Percentiles rank a stretch among this genome's conserved stretches.
Conservation (phyloP, 768 basidiomycete species). For the Mycena albidolilacea region DNA sequence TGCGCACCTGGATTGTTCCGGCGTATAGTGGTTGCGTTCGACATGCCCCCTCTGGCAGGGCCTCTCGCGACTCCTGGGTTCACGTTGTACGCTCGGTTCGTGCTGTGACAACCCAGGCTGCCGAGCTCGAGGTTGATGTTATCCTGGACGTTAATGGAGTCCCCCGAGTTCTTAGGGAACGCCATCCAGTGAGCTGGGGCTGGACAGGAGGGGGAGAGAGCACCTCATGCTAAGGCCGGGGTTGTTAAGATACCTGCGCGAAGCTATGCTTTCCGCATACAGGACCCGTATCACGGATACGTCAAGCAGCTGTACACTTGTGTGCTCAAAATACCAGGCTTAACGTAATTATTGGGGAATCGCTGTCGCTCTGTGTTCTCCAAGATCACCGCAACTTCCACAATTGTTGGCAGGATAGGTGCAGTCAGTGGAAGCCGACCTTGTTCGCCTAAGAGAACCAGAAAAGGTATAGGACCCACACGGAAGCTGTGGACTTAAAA, state of each 20-base stretch:
- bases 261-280: not conserved
- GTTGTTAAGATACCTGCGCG: not conserved
- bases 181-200: not conserved
- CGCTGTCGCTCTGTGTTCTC: not conserved
- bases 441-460: not conserved
- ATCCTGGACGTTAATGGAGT: not conserved
- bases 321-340: slow-evolving; percentile 6
- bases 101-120: not conserved
- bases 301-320: not conserved
- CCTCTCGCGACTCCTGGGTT: not conserved
- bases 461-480: not conserved
- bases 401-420: not conserved
- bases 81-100: not conserved
- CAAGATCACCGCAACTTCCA: not conserved
- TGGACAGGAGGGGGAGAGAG: not conserved
- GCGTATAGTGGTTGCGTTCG: not conserved
- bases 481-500: not conserved
- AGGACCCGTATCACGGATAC: slow-evolving; percentile 3
- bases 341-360: not conserved
- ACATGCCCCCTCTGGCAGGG: not conserved
- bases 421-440: not conserved
- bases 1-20: not conserved
- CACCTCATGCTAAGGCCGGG: not conserved
- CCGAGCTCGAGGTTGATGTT: not conserved
- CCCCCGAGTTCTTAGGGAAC: not conserved